Base-by-base conservation (phyloP, 768 basidiomycete genomes). In the Pulveroboletus sp. region DNA sequence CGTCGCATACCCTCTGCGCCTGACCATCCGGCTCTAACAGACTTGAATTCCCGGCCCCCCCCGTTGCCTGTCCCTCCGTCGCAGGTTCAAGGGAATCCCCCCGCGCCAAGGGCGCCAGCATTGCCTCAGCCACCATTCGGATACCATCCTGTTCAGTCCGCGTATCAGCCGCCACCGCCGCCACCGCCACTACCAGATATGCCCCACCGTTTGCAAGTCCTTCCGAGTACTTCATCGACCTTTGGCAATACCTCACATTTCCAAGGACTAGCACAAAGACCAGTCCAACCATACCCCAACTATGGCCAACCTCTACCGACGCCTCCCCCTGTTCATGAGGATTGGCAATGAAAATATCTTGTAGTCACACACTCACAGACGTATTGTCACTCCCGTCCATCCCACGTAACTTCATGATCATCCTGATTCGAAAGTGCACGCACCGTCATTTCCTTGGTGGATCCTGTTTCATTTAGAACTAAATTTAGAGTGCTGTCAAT, bases 81-180 rank as follows among this genome's bases (percentile, higher is more conserved):
- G 14, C 68, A 60, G 36, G 35, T 51, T 45, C 56, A 62, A 52
- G 58, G 54, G 24, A 61, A 54, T 37, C 53, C 63, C 11, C 58
- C 69, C 11, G n/a, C n/a, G n/a, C 64, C 73, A 16, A 67, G 78
- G 41, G 75, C 73, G 31, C 71, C 76, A 8, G 74, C 76, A 56
- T 68, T 85, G 19, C 81, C 80, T 44, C 74, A 74, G 27, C 78
- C 75, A 22, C 80, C 76, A 12, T 55, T 70, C 20, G 68, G 67
- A 46, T 75, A 76, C 47, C 72, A 73, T 41, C 68, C 73, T 44
- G 49, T 69, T n/a, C 76, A 77, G 20, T 67, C 71, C 17, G 63
- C 68, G 17, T 71, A 64, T 50, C 71, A 61, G 47, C 64, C 68
- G 14, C 56, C 67, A 24, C 71, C 71, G 11, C 64, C 67, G 1